Base-by-base conservation (phyloP, 371 early-diverging fungal species). In the Funneliformis caledonium region DNA sequence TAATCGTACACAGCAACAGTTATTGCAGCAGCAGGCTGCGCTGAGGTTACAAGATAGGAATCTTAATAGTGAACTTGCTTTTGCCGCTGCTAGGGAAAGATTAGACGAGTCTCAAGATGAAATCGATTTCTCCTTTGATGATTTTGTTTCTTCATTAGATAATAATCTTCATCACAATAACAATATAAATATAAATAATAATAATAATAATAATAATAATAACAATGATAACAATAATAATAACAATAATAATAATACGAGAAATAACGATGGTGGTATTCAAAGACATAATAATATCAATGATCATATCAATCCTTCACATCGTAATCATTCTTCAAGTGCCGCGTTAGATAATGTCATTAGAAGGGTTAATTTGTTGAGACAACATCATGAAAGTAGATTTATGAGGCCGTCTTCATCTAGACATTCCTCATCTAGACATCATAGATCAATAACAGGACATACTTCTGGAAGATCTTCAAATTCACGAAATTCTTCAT, bases 361-460 rank as follows among this genome's bases (percentile, higher is more conserved):
- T 45, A 19, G 62, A 4, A 31, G 62, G 42, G 62, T 61, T 10
- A 76, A 76, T 76, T 45, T 76, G n/a, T 22, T 76, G 16, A 26
- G 76, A 26, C 76, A 76, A 61, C 72, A 70, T 11, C 76, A 76
- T 45, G 62, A 76, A 50, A 67, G 16, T 4, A 48, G 75, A 52
- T 16, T 50, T 50, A 45, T 62, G 42, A 60, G 76, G 61, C 74
- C 74, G 1, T 43, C 72, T 42, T 61, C 76, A 11, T 45, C 52
- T 62, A 62, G 76, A 43, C 60, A 52, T 26, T 43, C 72, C 16
- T 61, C 76, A 11, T 45, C 52, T 62, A 62, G 76, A 43, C 60
- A 52, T 26, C 59, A 62, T 43, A 59, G 76, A 62, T 59, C 76
- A 76, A 62, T 62, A 61, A 59, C 75, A 60, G 22, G n/a, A 43